Percentiles rank a stretch among this genome's conserved stretches.
These are phyloP conservation scores for Lentinula boryana DNA, from an alignment of 768 basidiomycete genomes.

Conservation along the genomic window DNA sequence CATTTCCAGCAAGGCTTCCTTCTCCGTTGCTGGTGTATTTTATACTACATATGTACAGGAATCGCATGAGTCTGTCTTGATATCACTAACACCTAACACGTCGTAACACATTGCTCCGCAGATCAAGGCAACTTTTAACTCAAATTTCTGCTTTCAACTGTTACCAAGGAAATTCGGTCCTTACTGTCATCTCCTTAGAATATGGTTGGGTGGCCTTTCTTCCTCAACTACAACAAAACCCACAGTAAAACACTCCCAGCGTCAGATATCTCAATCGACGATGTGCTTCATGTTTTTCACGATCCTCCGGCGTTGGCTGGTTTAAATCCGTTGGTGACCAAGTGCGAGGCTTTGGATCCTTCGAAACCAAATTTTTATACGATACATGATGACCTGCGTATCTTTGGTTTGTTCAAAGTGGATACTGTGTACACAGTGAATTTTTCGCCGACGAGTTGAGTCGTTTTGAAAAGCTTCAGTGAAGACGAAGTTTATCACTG, in stretches of 20 bases:
- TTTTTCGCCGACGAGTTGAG: conserved; percentile 6
- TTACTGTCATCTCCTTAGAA: background rate
- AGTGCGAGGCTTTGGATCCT: conserved; percentile 11
- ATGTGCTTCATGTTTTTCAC: conserved; percentile 24
- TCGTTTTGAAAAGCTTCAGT: too few relatives aligned
- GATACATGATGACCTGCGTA: conserved; percentile 21
- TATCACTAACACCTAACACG: background rate
- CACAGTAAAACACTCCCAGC: conserved; percentile 19
- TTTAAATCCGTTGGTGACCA: conserved; percentile 24
- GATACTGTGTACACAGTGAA: conserved; percentile 20
- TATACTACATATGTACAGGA: background rate
- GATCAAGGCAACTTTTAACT: too few relatives aligned
- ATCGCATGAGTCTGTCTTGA: background rate
- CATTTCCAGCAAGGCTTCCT: background rate
- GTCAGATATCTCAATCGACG: conserved; percentile 8
- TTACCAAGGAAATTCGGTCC: too few relatives aligned
- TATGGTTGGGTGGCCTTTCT: conserved; percentile 22
- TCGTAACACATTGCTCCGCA: background rate
- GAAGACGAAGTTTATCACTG: too few relatives aligned
- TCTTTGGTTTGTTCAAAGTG: conserved; percentile 20
- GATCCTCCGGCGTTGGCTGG: conserved; percentile 23
- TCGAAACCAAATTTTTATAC: conserved; percentile 21
- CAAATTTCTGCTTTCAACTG: too few relatives aligned
- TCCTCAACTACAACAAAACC: conserved; percentile 17
- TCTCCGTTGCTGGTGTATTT: background rate